Conservation (phyloP, 129 eudicot genomes). For the Solidago caesia region DNA sequence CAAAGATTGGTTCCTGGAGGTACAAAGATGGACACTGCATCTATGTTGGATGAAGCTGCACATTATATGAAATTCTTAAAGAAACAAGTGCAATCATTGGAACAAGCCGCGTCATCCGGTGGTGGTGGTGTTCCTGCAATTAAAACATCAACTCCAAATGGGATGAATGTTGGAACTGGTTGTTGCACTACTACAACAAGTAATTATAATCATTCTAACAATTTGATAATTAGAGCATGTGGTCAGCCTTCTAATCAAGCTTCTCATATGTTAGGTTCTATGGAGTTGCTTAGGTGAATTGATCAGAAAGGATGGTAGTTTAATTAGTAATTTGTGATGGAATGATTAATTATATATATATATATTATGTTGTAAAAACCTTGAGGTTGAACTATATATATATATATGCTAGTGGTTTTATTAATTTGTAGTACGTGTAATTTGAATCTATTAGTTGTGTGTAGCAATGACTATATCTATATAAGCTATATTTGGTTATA, state of each 20-base stretch:
- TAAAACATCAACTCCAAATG: constrained; percentile 17
- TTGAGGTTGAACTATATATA: constrained; percentile 4
- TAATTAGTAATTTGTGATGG: constrained; percentile 21
- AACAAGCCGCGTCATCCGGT: constrained; percentile 37
- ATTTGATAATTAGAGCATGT: constrained; percentile 29
- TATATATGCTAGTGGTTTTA: not conserved
- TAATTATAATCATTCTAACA: constrained; percentile 9
- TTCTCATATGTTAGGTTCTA: constrained; percentile 36
- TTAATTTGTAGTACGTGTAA: not conserved
- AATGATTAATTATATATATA: not conserved
- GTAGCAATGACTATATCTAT: constrained; percentile 5
- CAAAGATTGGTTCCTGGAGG: constrained; percentile 95
- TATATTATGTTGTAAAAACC: constrained; percentile 7
- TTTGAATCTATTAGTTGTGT: constrained; percentile 8
- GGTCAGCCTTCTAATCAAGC: constrained; percentile 29
- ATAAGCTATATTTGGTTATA: not conserved
- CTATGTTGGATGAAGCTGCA: constrained; percentile 94
- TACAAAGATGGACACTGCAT: constrained; percentile 93
- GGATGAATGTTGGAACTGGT: constrained; percentile 1
- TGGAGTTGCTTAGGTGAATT: constrained; percentile 41
- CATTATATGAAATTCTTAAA: constrained; percentile 86
- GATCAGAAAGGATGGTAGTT: constrained; percentile 11
- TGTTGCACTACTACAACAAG: not conserved
- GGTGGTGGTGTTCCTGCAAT: constrained; percentile 7
- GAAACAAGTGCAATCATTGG: constrained; percentile 59